Base-by-base conservation (phyloP, 331 rosid genomes). In the Stylosanthes scabra region DNA sequence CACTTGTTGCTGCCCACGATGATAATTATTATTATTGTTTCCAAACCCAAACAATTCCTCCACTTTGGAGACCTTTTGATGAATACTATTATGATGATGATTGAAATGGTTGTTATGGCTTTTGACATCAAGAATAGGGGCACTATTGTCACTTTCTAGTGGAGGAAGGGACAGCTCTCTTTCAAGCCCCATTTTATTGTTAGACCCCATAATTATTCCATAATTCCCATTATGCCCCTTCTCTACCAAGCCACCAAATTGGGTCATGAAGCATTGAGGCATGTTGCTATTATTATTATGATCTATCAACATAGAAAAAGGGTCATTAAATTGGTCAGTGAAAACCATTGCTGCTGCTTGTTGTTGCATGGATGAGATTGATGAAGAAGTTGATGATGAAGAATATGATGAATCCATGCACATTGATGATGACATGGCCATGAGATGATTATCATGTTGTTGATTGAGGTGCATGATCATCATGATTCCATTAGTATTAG, bases 311-410 rank as follows among this genome's bases (percentile, higher is more conserved):
- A 81, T 15, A 28, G 76, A 55, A 65, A 82, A 75, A 6, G 85
- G 83, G 27, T 83, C 68, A 15, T 60, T 51, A 37, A 62, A 63
- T 56, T 68, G 83, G 27, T 83, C 68, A 15, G 65, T 51, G 28
- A 62, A 63, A 60, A 72, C 46, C 3, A 52, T 55, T n/a, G n/a
- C n/a, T 7, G 49, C 3, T 44, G 49, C 49, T 39, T 63, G n/a
- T 16, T 31, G 37, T 31, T 68, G 78, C 65, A 81, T 79, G 52
- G 81, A 68, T 20, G 86, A 47, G 11, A 47, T 47, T 47, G 52
- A 83, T 9, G 82, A 59, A 6, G 89, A 54, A 1, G 89, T 84
- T 20, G 88, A 80, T 3, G 88, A 69, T 68, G 81, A 82, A 31
- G 37, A 31, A 31, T 31, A 31, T 31, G 37, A 31, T 2, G 88